These are phyloP conservation scores for Platismatia glauca DNA, from an alignment of 495 filamentous ascomycete species.

Conservation along the genomic window DNA sequence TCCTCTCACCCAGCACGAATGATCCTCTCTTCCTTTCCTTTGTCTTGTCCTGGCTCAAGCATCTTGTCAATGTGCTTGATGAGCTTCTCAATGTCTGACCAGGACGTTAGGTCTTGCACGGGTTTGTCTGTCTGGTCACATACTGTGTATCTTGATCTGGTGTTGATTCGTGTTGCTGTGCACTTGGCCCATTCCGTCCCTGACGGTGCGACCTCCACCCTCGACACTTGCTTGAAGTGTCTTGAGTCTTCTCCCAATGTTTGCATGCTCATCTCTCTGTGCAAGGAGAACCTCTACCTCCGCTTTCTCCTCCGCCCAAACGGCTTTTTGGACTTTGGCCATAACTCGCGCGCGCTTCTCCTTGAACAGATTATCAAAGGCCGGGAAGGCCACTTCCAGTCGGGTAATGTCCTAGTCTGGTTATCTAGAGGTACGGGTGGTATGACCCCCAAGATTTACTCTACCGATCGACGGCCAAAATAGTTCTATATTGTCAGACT, in stretches of 20 bases:
- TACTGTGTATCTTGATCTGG: slow-evolving; percentile 72
- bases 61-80: slow-evolving; percentile 79
- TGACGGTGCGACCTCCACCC: slow-evolving; percentile 76
- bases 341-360: slow-evolving; percentile 25
- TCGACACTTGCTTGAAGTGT: slow-evolving; percentile 77
- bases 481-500: no score
- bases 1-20: slow-evolving; percentile 65
- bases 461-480: no score
- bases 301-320: slow-evolving; percentile 61
- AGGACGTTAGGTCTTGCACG: not conserved
- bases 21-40: slow-evolving; percentile 80
- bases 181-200: slow-evolving; percentile 85
- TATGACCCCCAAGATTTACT: not conserved
- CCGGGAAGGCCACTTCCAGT: not conserved
- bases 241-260: slow-evolving; percentile 87
- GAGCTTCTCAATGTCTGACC: slow-evolving; percentile 71
- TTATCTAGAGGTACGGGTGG: not conserved
- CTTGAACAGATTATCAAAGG: not conserved
- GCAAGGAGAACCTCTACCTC: slow-evolving; percentile 62
- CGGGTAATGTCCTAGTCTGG: not conserved
- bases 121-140: not conserved
- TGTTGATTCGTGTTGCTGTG: slow-evolving; percentile 86
- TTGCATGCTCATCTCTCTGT: slow-evolving; percentile 56
- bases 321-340: slow-evolving; percentile 43
- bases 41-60: slow-evolving; percentile 78